phyloP scores from a whole-genome alignment of 2,329 filamentous ascomycete species.

The Remersonia thermophila region DNA sequence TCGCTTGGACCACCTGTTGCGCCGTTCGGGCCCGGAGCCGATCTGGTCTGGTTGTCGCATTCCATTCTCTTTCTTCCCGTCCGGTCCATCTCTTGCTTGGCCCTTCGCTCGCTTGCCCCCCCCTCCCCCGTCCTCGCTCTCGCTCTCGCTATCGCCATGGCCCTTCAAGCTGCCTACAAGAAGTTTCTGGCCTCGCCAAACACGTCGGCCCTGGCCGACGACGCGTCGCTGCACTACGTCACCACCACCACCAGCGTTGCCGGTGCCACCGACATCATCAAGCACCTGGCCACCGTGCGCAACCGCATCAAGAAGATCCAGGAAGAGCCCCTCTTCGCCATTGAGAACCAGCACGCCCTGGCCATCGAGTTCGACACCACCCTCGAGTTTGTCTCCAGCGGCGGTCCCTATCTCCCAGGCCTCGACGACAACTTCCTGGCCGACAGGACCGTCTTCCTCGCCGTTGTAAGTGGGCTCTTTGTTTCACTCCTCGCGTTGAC shows the following conservation, averaged over 20 bases:
- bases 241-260: slow-evolving; percentile 68
- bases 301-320: slow-evolving; percentile 73
- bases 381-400: slow-evolving; percentile 68
- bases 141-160: slow-evolving; percentile 24
- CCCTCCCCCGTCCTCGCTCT: not conserved
- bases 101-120: not conserved
- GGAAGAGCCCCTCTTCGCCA: slow-evolving; percentile 59
- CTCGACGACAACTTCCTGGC: slow-evolving; percentile 91
- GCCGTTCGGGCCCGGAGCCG: too few species aligned
- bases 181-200: slow-evolving; percentile 59
- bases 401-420: slow-evolving; percentile 75
- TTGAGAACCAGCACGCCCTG: slow-evolving; percentile 59
- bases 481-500: not conserved
- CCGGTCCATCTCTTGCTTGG: slow-evolving; percentile 1
- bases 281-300: slow-evolving; percentile 61
- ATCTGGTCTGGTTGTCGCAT: too few species aligned
- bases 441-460: slow-evolving; percentile 65
- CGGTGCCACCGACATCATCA: slow-evolving; percentile 64
- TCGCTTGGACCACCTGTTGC: too few species aligned
- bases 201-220: slow-evolving; percentile 47
- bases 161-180: slow-evolving; percentile 48
- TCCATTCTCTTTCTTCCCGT: slow-evolving; percentile 3
- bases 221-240: slow-evolving; percentile 73
- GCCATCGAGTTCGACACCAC: slow-evolving; percentile 71
- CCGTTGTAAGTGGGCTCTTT: slow-evolving; percentile 53